phyloP scores from a whole-genome alignment of 805 yeast genomes.

The Komagataella phaffii region DNA sequence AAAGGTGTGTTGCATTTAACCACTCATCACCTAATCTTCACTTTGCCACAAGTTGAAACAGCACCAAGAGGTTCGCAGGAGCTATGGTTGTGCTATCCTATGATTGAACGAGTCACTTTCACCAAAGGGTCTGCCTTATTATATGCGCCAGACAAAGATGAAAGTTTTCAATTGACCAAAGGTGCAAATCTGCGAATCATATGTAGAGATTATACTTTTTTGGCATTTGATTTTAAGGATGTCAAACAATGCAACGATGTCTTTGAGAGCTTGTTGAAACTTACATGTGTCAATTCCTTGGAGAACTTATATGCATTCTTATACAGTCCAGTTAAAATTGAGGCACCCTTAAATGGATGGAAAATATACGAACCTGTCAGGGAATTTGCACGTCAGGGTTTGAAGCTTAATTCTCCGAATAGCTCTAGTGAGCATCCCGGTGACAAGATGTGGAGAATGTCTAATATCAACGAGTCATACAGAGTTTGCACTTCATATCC shows the following conservation, averaged over 20 bases:
- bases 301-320: constrained; percentile 68
- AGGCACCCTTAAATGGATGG: constrained; percentile 62
- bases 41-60: constrained; percentile 14
- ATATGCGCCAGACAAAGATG: constrained; percentile 3
- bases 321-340: constrained; percentile 65
- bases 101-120: constrained; percentile 50
- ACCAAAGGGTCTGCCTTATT: constrained; percentile 37
- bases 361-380: constrained; percentile 38
- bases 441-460: constrained; percentile 49
- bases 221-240: constrained; percentile 61
- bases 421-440: constrained; percentile 4
- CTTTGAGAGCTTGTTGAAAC: constrained; percentile 53
- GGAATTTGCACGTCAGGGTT: constrained; percentile 67
- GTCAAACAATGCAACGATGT: constrained; percentile 54
- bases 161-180: constrained; percentile 10
- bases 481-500: constrained; percentile 73
- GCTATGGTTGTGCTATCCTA: constrained; percentile 87
- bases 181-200: constrained; percentile 52
- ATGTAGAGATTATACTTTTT: constrained; percentile 75
- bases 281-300: constrained; percentile 41
- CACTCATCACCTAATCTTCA: constrained; percentile 64
- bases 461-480: constrained; percentile 51
- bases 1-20: constrained; percentile 57
- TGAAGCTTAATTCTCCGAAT: constrained; percentile 17
- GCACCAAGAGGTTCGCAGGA: constrained; percentile 31